phyloP scores from a whole-genome alignment of 305 asterid species.

The Fraxinus dipetala region DNA sequence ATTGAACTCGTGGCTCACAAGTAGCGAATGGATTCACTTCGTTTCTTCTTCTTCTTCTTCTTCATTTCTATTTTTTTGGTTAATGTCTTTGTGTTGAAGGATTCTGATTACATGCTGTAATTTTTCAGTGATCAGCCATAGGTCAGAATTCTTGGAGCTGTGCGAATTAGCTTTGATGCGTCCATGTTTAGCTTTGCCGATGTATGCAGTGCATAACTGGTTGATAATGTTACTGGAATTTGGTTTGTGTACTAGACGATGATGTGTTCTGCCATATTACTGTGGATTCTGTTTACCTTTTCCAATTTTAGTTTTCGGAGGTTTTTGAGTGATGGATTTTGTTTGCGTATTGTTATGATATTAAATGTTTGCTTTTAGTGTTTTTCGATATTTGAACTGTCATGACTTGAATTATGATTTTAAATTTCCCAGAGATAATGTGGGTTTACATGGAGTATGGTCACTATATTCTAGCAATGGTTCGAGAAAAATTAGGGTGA shows the following conservation, averaged over 20 bases:
- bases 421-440: background rate
- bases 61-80: background rate
- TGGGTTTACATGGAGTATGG: background rate
- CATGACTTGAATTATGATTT: background rate
- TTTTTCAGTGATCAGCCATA: constrained; percentile 33
- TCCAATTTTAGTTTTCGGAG: constrained; percentile 15
- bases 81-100: background rate
- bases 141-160: background rate
- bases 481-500: background rate
- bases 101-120: background rate
- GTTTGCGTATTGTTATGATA: background rate
- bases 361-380: background rate
- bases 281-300: constrained; percentile 25
- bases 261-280: constrained; percentile 23
- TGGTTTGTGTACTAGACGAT: constrained; percentile 22
- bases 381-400: background rate
- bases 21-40: background rate
- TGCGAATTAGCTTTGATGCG: background rate
- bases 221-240: constrained; percentile 19
- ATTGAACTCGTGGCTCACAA: background rate
- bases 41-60: background rate
- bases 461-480: background rate
- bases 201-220: background rate
- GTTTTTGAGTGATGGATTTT: constrained; percentile 21
- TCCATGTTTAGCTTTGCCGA: background rate